Evolutionary conservation across 768 basidiomycete genomes (phyloP), one percentile per base, ranked within the genome.

Genomic region (Tricholoma furcatifolium): DNA sequence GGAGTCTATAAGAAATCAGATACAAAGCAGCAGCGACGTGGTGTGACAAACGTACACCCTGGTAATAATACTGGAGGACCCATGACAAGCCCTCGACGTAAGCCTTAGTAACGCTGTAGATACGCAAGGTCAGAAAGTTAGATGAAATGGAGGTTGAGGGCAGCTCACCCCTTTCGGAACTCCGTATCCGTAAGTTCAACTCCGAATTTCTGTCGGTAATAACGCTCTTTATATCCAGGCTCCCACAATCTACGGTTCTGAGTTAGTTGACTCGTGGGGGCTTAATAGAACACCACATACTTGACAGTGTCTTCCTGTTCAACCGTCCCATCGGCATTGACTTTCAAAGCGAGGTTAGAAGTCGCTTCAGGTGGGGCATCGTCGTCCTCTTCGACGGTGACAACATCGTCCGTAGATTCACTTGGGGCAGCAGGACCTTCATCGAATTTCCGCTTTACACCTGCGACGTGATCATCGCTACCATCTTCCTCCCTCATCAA

Each of bases 31-130:
- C 9, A 31, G 47, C 43, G 21, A 36, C 57, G 27, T 54, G 18
- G 31, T 24, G 15, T 12, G 4, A 35, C 20, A 39, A 14, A 54
- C 84, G 56, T 69, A 97, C 94, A 62, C 97, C 97, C 79, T 98
- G 96, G 66, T 98, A 99, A 66, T 99, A 98, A 69, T 99, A 99
- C 54, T 88, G 85, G 54, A 99, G 70, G 2, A 99, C 97, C 97
- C 97, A 98, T 34, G 85, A 84, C 44, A 99, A 75, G 24, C 97
- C 97, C 70, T 99, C 94, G 41, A 98, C 77, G 67, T 99, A 99
- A n/a, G 74, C 70, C 59, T 78, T 81, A 2, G 91, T 87, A 53
- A 98, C 60, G 57, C 93, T 98, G 60, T 1, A 44, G 44, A 58
- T 42, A 30, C 7, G 23, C 4, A 15, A n/a, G 27, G 27, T 50